Evolutionary conservation across 1,284 basidiomycete species (phyloP).

Genomic region (Uromyces viciae-fabae): DNA sequence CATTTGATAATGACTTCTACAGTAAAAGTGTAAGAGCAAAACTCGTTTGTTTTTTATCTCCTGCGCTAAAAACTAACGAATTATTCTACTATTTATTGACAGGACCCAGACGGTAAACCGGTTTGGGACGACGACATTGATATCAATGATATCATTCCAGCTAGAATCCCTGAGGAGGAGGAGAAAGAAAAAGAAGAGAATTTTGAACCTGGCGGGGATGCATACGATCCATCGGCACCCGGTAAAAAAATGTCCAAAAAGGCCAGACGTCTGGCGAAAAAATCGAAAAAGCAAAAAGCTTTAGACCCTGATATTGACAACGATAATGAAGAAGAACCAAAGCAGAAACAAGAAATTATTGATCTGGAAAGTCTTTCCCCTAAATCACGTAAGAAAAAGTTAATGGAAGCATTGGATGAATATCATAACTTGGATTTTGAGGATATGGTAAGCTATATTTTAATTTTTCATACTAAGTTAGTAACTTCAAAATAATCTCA

Average conservation of each 20-base stretch:
- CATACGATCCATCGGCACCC: conserved; percentile 49
- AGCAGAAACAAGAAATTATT: conserved; percentile 56
- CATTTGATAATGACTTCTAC: conserved; percentile 64
- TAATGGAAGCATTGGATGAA: conserved; percentile 85
- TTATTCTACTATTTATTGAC: not conserved
- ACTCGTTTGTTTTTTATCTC: too few species aligned
- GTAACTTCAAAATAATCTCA: too few species aligned
- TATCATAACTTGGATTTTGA: conserved; percentile 89
- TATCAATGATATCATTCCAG: conserved; percentile 65
- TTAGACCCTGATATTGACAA: conserved; percentile 56
- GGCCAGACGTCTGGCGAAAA: conserved; percentile 54
- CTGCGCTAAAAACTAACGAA: not conserved
- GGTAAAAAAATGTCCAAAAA: conserved; percentile 46
- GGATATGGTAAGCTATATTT: conserved; percentile 68
- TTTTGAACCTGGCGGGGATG: conserved; percentile 49
- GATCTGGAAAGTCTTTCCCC: conserved; percentile 54
- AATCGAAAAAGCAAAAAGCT: conserved; percentile 55
- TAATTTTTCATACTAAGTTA: not conserved
- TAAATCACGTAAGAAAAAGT: conserved; percentile 55
- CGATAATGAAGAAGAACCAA: conserved; percentile 69
- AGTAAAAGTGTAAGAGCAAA: conserved; percentile 57
- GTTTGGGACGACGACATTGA: conserved; percentile 84
- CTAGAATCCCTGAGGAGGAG: conserved; percentile 53
- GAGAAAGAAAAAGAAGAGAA: conserved; percentile 51
- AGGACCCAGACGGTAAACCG: conserved; percentile 68